These are phyloP conservation scores for Rhododendron henanense DNA, from an alignment of 148 eudicot species.

Conservation along the genomic window DNA sequence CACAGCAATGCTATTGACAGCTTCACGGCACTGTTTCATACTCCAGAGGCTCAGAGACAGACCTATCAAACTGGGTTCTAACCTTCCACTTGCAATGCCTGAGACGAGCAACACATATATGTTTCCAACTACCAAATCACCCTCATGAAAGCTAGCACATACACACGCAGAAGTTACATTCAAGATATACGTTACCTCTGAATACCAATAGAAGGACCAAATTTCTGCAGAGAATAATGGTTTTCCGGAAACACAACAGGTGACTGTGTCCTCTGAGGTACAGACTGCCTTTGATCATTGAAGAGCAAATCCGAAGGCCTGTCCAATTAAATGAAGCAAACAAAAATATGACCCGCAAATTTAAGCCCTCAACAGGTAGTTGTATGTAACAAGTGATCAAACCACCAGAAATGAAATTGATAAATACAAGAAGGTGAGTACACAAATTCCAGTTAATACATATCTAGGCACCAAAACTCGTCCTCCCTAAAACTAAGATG, in stretches of 20 bases:
- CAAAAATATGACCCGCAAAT: constrained; percentile 3
- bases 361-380: background rate
- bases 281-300: constrained; percentile 16
- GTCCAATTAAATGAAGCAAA: background rate
- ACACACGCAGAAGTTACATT: background rate
- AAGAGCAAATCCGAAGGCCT: constrained; percentile 24
- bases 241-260: constrained; percentile 21
- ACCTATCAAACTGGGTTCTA: background rate
- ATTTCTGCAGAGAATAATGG: constrained; percentile 11
- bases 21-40: background rate
- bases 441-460: background rate
- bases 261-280: constrained; percentile 16
- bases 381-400: background rate
- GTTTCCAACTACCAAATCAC: background rate
- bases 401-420: background rate
- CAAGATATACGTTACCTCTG: constrained; percentile 16
- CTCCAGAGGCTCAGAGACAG: background rate
- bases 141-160: background rate
- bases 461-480: background rate
- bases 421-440: background rate
- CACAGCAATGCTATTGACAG: background rate
- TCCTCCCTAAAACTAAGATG: background rate
- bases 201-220: constrained; percentile 9
- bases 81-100: background rate
- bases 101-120: background rate